These are phyloP conservation scores for Salvia miltiorrhiza DNA, from an alignment of 257 asterid genomes.

Conservation along the genomic window DNA sequence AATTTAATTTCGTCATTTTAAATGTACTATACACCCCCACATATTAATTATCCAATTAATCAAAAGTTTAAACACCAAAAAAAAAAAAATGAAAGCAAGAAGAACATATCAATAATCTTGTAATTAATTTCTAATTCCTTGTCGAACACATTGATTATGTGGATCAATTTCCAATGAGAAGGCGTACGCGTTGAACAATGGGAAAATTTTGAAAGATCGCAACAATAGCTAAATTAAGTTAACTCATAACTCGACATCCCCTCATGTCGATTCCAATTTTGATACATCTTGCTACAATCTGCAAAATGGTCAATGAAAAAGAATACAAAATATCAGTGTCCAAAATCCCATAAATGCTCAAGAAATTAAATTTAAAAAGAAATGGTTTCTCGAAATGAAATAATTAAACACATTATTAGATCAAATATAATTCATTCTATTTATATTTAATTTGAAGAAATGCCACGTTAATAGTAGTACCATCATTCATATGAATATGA, in stretches of 20 bases:
- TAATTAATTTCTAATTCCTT: too few relatives aligned
- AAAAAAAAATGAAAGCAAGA: background rate
- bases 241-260: constrained; percentile 34
- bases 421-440: background rate
- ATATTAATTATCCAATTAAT: too few relatives aligned
- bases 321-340: background rate
- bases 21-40: too few relatives aligned
- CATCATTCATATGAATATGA: background rate
- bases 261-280: constrained; percentile 32
- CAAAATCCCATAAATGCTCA: background rate
- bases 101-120: too few relatives aligned
- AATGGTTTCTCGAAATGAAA: background rate
- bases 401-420: background rate
- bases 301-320: constrained; percentile 13
- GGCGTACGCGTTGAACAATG: constrained; percentile 11
- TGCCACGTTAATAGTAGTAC: background rate
- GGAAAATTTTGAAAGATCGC: background rate
- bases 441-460: background rate
- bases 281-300: constrained; percentile 29
- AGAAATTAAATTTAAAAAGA: too few relatives aligned
- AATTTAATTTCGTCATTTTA: too few relatives aligned
- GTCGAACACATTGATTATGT: too few relatives aligned
- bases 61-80: background rate
- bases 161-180: constrained; percentile 21
- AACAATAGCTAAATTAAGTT: background rate